Base-by-base conservation (phyloP, 2,329 filamentous ascomycete species). In the Penicillium freii region DNA sequence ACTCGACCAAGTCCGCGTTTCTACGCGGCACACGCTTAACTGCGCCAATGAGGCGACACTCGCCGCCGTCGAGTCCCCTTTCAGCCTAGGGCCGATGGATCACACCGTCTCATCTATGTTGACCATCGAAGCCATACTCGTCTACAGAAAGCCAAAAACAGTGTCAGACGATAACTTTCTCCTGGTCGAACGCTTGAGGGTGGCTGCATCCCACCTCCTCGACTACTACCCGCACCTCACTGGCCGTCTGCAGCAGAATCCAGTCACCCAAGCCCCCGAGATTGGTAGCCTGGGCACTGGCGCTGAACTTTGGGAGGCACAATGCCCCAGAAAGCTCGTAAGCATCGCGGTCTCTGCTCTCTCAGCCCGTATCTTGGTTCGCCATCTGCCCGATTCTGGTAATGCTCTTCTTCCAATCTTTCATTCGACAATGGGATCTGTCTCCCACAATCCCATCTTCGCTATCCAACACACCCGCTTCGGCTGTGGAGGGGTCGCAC, bases 201-300 rank as follows among this genome's bases (percentile, higher is more conserved):
- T 31, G 25, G 53, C 53, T 21, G 23, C 15, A 8, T 44, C 38
- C 2, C 45, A 51, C 33, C 46, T 55, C 3, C 39, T 55, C 13
- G 53, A 55, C 23, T 43, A 55, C n/a, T 55, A 55, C 17, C 53
- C 53, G 5, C 53, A 55, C n/a, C 36, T 55, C 19, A 55, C 53
- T n/a, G 53, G 53, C 4, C 53, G 53, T 29, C 46, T 55, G 6
- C 46, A 51, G 31, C 17, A 19, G 6, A 42, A 55, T 15, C 4
- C 46, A 17, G 10, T 13, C 11, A 43, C 17, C 19, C 38, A 33
- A 38, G 46, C 39, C 19, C 10, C 46, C 2, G 36, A 55, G 10
- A 51, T 55, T 15, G 29, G 17, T 17, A 40, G 9, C 4, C n/a
- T 55, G 17, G 53, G 38, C 10, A n/a, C 29, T 44, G 53, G 53